phyloP scores from a whole-genome alignment of 2,329 filamentous ascomycete species.

The Lizonia empirigonia region DNA sequence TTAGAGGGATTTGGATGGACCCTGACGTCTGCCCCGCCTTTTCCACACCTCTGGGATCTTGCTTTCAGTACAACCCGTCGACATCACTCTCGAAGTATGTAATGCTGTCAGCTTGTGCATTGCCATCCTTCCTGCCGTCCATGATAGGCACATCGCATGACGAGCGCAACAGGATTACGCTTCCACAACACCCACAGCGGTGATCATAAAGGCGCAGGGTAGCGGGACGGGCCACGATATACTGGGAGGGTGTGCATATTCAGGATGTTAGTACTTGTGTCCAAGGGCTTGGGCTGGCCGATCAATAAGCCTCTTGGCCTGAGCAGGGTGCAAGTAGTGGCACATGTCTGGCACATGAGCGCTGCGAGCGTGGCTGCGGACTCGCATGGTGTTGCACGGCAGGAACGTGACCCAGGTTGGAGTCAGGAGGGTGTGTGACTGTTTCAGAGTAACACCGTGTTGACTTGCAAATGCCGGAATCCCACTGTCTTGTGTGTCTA shows the following conservation, averaged over 20 bases:
- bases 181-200: not conserved
- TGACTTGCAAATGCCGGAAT: not conserved
- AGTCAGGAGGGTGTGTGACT: conserved; percentile 21
- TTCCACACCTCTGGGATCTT: conserved; percentile 3
- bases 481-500: not conserved
- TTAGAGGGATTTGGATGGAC: not conserved
- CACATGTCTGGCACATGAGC: conserved; percentile 26
- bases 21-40: conserved; percentile 16
- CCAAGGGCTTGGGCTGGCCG: not conserved
- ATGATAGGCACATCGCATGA: not conserved
- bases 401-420: conserved; percentile 14
- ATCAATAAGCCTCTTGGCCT: conserved; percentile 14
- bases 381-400: conserved; percentile 12
- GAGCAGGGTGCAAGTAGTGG: not conserved
- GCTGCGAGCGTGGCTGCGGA: conserved; percentile 5
- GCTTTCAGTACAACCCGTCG: conserved; percentile 1
- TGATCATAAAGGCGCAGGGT: conserved; percentile 4
- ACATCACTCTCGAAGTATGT: conserved; percentile 5
- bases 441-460: conserved; percentile 20
- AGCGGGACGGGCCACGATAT: conserved; percentile 8
- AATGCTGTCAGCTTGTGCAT: conserved; percentile 7
- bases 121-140: not conserved
- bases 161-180: not conserved
- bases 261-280: not conserved
- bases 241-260: not conserved